These are phyloP conservation scores for Logfia minima DNA, from an alignment of 129 eudicot species.

Conservation along the genomic window DNA sequence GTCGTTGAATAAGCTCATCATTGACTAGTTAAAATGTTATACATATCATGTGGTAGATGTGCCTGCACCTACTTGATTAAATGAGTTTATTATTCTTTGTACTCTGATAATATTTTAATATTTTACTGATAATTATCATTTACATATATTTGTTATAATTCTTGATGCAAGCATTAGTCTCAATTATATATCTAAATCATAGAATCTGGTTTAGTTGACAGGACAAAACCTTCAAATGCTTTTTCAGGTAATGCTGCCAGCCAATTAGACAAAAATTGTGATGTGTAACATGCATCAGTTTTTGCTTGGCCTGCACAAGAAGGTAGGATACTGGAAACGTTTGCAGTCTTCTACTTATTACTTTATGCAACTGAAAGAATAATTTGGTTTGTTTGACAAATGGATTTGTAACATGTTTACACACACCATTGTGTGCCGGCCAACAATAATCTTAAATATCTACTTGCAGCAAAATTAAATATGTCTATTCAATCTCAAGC, in stretches of 20 bases:
- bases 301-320: conserved; percentile 30
- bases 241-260: conserved; percentile 19
- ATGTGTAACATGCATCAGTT: not conserved
- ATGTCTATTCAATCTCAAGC: not conserved
- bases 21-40: conserved; percentile 8
- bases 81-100: not conserved
- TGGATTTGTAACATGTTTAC: not conserved
- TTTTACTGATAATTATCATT: not conserved
- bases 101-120: not conserved
- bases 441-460: not conserved
- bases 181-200: not conserved
- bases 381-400: not conserved
- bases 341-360: conserved; percentile 1
- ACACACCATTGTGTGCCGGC: conserved; percentile 9
- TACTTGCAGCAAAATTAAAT: not conserved
- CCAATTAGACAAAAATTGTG: conserved; percentile 21
- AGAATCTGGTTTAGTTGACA: conserved; percentile 20
- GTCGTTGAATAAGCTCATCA: conserved; percentile 11
- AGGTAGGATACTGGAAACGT: conserved; percentile 8
- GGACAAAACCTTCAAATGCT: conserved; percentile 7
- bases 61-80: conserved; percentile 15
- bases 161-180: not conserved
- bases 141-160: not conserved
- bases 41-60: conserved; percentile 5
- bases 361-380: not conserved